Evolutionary conservation across 768 basidiomycete genomes (phyloP).

Genomic region (Lactarius psammicola): DNA sequence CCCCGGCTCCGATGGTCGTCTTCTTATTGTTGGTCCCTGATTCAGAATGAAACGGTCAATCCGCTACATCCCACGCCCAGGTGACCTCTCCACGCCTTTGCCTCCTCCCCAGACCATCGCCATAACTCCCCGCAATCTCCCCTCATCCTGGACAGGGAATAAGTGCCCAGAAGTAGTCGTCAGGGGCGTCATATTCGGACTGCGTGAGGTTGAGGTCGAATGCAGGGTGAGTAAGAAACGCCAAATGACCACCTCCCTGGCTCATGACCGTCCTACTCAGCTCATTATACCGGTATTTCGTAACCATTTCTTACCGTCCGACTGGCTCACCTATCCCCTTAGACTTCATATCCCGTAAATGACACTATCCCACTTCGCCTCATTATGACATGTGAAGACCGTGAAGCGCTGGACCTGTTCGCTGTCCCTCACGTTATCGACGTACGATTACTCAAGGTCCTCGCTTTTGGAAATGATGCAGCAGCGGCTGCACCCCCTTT

Average conservation of each 20-base stretch:
- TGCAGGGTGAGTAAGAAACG: slow-evolving; percentile 12
- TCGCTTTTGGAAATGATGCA: slow-evolving; percentile 23
- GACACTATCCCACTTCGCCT: slow-evolving; percentile 20
- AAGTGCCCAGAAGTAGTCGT: slow-evolving; percentile 9
- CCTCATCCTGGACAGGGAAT: slow-evolving; percentile 8
- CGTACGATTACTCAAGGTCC: slow-evolving; percentile 19
- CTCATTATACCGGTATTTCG: slow-evolving; percentile 13
- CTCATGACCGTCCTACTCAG: slow-evolving; percentile 2
- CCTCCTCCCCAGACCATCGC: no score
- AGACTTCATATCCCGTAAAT: slow-evolving; percentile 10
- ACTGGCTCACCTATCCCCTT: background rate
- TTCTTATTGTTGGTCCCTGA: background rate
- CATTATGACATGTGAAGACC: slow-evolving; percentile 9
- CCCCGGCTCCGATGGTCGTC: background rate
- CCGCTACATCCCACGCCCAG: background rate
- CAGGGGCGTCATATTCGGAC: slow-evolving; percentile 10
- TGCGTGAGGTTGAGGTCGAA: slow-evolving; percentile 15
- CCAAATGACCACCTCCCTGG: background rate
- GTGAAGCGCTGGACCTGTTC: slow-evolving; percentile 13
- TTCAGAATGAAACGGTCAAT: slow-evolving; percentile 6
- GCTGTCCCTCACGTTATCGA: slow-evolving; percentile 14
- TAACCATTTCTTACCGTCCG: background rate
- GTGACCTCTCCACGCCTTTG: background rate
- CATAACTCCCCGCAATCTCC: background rate
- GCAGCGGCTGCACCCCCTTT: background rate